Percentiles rank a stretch among this genome's conserved stretches.
Evolutionary conservation across 495 filamentous ascomycete species (phyloP).

Genomic region (Endocarpon pusillum): DNA sequence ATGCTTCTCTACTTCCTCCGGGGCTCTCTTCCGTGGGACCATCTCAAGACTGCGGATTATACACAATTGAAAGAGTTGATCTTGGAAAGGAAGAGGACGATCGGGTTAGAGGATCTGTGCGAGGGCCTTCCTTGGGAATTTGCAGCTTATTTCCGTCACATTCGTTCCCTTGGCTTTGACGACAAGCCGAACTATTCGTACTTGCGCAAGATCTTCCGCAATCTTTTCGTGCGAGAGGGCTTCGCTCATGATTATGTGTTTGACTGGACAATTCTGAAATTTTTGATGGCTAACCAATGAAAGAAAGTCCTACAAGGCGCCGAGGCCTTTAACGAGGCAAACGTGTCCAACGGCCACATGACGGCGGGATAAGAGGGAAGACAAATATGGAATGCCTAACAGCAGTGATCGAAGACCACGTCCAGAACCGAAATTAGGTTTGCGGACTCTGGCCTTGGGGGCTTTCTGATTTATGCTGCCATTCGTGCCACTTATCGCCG

Average conservation of each 20-base stretch:
- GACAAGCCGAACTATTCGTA: conserved; percentile 15
- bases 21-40: conserved; percentile 22
- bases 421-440: too few species aligned
- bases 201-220: conserved; percentile 13
- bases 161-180: conserved; percentile 12
- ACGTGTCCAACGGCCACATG: too few species aligned
- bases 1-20: conserved; percentile 20
- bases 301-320: too few species aligned
- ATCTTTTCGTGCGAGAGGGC: conserved; percentile 13
- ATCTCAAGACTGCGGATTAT: conserved; percentile 6
- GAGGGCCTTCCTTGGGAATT: conserved; percentile 6
- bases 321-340: too few species aligned
- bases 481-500: too few species aligned
- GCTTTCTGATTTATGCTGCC: too few species aligned
- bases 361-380: too few species aligned
- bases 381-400: too few species aligned
- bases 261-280: conserved; percentile 16
- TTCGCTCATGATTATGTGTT: conserved; percentile 18
- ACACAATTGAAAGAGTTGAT: conserved; percentile 3
- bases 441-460: too few species aligned
- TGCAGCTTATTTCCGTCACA: conserved; percentile 9
- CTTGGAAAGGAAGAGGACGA: conserved; percentile 6
- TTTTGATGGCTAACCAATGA: too few species aligned
- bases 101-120: conserved; percentile 4
- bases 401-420: too few species aligned